Evolutionary conservation across 2,329 filamentous ascomycete genomes (phyloP), one percentile per base, ranked within the genome.

Genomic region (Cladophialophora exuberans): DNA sequence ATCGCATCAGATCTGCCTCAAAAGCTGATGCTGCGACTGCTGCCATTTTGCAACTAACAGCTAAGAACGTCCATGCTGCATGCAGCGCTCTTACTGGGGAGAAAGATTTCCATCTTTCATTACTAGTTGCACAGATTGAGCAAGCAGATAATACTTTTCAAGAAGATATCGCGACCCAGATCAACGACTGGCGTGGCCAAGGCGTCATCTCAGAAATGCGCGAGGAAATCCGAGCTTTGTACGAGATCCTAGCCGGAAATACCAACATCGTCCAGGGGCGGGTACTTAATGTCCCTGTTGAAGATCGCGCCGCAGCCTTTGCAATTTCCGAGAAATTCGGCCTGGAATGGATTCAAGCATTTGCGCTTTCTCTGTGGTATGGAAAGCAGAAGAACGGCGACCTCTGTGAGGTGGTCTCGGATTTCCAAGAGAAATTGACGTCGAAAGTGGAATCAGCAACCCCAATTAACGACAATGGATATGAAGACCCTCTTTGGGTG

Each of bases 341-440:
- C 3, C 79, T 99, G 30, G 89, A 95, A 69, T 99, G 94, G 94
- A 86, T 90, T 70, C 92, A 96, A 67, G 87, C 92, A 0, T 96
- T 99, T 70, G 93, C 90, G 9, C 79, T 99, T 45, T 85, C 92
- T 38, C 78, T 99, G 1, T 97, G 91, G 89, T 99, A 96, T 70
- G 86, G 86, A 39, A 88, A 85, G 35, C 79, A 83, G 2, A 77
- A 82, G 28, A 79, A 85, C 10, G 87, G 91, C 39, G 81, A 84
- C 30, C 79, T 97, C 38, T 83, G 86, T 45, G 76, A 79, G 41
- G 92, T 92, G 2, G 86, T 99, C 3, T 73, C 79, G 38, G 81
- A 82, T 23, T 99, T 91, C 71, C 78, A 84, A 57, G 77, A 85
- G 51, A 91, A 96, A 64, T 77, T 97, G 41, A 75, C 79, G 23